Conservation (phyloP, 768 basidiomycete species). For the Pisolithus albus region DNA sequence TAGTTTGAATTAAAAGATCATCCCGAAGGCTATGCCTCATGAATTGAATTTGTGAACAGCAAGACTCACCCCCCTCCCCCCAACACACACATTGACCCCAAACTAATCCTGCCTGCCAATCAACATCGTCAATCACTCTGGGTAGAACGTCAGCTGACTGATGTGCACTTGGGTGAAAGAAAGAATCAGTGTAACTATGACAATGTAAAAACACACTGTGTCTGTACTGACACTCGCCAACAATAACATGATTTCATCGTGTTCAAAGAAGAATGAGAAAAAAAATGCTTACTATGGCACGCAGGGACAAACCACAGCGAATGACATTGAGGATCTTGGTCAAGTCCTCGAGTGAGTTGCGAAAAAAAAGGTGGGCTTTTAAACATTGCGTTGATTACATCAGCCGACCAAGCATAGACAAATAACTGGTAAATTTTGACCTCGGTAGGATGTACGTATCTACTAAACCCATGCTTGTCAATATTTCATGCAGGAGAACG, state of each 20-base stretch:
- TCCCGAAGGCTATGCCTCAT: slow-evolving; percentile 28
- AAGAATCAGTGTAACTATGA: slow-evolving; percentile 93
- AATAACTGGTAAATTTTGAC: neutral
- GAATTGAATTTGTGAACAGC: neutral
- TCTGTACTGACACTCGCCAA: slow-evolving; percentile 45
- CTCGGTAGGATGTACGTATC: no score
- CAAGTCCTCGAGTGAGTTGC: neutral
- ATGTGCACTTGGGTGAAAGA: slow-evolving; percentile 4
- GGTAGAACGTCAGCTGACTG: slow-evolving; percentile 5
- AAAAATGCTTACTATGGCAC: neutral
- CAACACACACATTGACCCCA: no score
- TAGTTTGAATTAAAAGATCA: slow-evolving; percentile 81
- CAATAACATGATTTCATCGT: slow-evolving; percentile 51
- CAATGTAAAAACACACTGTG: slow-evolving; percentile 53
- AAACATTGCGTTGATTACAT: neutral
- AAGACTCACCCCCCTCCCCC: slow-evolving; percentile 13
- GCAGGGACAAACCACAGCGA: neutral
- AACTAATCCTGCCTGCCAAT: neutral
- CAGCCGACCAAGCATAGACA: neutral
- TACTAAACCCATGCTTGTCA: no score
- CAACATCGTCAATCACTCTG: slow-evolving; percentile 1
- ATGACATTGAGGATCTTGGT: neutral
- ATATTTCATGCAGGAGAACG: no score
- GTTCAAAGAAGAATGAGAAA: neutral
- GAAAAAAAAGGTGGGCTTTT: neutral